phyloP scores from a whole-genome alignment of 2,329 filamentous ascomycete species.

The Ophiostoma quercus region DNA sequence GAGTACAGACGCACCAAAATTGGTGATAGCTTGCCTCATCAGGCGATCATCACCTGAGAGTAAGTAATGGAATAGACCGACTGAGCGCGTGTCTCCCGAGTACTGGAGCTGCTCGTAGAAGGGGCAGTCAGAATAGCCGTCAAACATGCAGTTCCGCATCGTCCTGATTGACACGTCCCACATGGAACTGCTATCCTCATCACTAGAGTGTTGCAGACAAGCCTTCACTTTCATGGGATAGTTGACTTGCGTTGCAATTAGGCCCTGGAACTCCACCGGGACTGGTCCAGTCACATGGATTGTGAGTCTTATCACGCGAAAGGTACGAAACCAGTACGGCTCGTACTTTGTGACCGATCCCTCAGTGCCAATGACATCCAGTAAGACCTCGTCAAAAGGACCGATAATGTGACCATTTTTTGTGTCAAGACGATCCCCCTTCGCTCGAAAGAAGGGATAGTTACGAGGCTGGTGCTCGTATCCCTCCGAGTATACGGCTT shows the following conservation, averaged over 20 bases:
- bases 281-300: conserved; percentile 28
- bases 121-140: conserved; percentile 35
- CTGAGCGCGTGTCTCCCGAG: conserved; percentile 29
- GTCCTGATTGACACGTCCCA: conserved; percentile 34
- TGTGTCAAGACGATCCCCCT: conserved; percentile 36
- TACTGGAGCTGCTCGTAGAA: conserved; percentile 37
- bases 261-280: conserved; percentile 27
- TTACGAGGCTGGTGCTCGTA: conserved; percentile 35
- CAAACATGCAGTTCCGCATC: conserved; percentile 36
- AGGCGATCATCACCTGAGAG: conserved; percentile 34
- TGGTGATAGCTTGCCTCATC: conserved; percentile 33
- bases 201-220: conserved; percentile 25
- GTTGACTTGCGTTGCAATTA: conserved; percentile 35
- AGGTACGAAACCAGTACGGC: conserved; percentile 41
- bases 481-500: conserved; percentile 34
- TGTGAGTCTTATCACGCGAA: conserved; percentile 35
- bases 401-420: conserved; percentile 31
- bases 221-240: conserved; percentile 36
- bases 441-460: conserved; percentile 39
- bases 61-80: conserved; percentile 33
- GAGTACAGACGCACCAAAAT: conserved; percentile 29
- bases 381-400: conserved; percentile 35
- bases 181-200: conserved; percentile 24
- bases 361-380: conserved; percentile 29
- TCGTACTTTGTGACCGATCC: conserved; percentile 30